Evolutionary conservation across 139 green algal genomes (phyloP), one percentile per base, ranked within the genome.

Genomic region (Micractinium sp.): DNA sequence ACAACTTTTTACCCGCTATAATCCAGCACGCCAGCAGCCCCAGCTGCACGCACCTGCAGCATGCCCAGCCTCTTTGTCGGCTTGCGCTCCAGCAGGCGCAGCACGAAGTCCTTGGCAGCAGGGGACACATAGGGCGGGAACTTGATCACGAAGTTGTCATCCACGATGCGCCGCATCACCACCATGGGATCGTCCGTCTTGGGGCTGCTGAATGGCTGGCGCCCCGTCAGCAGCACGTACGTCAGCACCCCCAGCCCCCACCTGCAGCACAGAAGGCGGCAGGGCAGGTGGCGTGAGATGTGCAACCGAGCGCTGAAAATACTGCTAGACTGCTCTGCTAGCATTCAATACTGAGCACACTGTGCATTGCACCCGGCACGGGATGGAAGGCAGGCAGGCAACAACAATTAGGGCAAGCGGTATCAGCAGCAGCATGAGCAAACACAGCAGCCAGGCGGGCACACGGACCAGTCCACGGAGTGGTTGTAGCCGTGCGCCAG

Each of bases 171-270:
- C 14, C 96, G 93, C 97, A 99, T 99, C 61, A 99, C 95, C 80
- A 97, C 95, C 97, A 99, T 99, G 87, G 97, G 97, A 93, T 99
- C 97, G 36, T 99, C 96, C 0, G 96, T 98, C 90, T 96, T 97
- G 67, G 97, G 96, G 18, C 93, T 96, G 89, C 86, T 95, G 94
- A 99, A 99, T 29, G 97, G 97, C 93, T 99, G 97, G 16, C 96
- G 93, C 2, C 97, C 97, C 3, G 96, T 99, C 25, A 99, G 94
- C 92, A 99, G 92, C 80, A 99, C 97, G 87, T 99, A 99, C 90
- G 95, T 95, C 39, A 99, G 93, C 86, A 99, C 96, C 3, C 97
- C 97, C 85, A 99, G 92, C 22, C 96, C 97, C 96, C 96, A 98
- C 87, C 89, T 93, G 90, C 38, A 33, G 56, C 39, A 19, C 74